Percentiles rank a stretch among this genome's conserved stretches.
Evolutionary conservation across 148 eudicot species (phyloP).

Genomic region (Limonium bicolor): DNA sequence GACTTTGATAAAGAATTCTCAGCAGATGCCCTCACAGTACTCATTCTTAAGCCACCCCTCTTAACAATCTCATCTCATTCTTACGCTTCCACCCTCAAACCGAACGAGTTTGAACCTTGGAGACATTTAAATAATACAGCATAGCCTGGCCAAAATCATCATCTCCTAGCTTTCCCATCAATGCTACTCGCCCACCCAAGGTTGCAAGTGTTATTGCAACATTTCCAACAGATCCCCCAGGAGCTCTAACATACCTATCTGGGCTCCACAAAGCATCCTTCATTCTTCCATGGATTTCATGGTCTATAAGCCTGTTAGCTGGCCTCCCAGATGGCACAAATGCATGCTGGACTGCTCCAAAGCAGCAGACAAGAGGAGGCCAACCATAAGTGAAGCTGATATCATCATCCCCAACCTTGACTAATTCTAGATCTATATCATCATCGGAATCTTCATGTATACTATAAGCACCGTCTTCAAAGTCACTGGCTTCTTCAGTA

Average conservation of each 20-base stretch:
- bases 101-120: slow-evolving; percentile 66
- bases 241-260: slow-evolving; percentile 68
- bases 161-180: slow-evolving; percentile 91
- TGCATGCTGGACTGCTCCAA: slow-evolving; percentile 71
- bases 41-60: slow-evolving; percentile 57
- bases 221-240: slow-evolving; percentile 80
- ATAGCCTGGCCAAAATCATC: slow-evolving; percentile 69
- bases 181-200: slow-evolving; percentile 71
- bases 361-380: slow-evolving; percentile 91
- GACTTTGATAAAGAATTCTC: slow-evolving; percentile 74
- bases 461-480: slow-evolving; percentile 18
- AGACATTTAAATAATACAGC: slow-evolving; percentile 44
- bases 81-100: slow-evolving; percentile 55
- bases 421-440: slow-evolving; percentile 33
- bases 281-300: slow-evolving; percentile 48
- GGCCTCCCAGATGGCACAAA: slow-evolving; percentile 77
- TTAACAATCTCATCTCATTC: slow-evolving; percentile 65
- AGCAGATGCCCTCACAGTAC: slow-evolving; percentile 56
- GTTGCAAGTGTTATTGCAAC: slow-evolving; percentile 72
- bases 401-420: slow-evolving; percentile 39
- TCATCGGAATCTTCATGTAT: slow-evolving; percentile 23
- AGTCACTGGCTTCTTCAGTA: slow-evolving; percentile 28
- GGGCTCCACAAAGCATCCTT: slow-evolving; percentile 72
- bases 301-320: slow-evolving; percentile 69
- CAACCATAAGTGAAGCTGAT: slow-evolving; percentile 54